Evolutionary conservation across 2,329 filamentous ascomycete genomes (phyloP).

Genomic region (Colletotrichum salicis): DNA sequence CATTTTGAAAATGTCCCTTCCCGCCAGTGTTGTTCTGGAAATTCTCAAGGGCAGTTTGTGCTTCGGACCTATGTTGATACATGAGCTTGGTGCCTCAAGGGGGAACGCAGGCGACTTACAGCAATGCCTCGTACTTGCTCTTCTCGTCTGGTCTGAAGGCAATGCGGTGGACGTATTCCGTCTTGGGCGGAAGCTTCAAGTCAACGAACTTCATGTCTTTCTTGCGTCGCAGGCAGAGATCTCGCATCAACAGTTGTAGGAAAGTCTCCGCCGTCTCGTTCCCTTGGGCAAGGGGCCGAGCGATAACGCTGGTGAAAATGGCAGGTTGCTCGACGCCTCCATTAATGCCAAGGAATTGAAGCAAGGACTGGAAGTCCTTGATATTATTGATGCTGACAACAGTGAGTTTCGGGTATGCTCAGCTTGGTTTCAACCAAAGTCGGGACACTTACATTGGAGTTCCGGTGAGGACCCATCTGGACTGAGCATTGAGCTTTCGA

Average conservation of each 20-base stretch:
- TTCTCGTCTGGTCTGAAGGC: conserved; percentile 78
- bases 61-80: conserved; percentile 66
- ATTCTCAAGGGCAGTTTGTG: conserved; percentile 74
- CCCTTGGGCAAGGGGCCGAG: conserved; percentile 71
- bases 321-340: conserved; percentile 79
- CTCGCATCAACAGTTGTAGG: conserved; percentile 81
- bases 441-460: conserved; percentile 74
- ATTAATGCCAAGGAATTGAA: conserved; percentile 80
- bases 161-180: conserved; percentile 81
- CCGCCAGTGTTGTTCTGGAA: conserved; percentile 61
- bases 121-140: conserved; percentile 79
- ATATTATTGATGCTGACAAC: conserved; percentile 74
- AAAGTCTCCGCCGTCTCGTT: conserved; percentile 69
- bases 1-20: conserved; percentile 72
- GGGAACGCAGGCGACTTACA: conserved; percentile 56
- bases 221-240: conserved; percentile 81
- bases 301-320: conserved; percentile 79
- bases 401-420: conserved; percentile 34
- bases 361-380: conserved; percentile 81
- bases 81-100: conserved; percentile 38
- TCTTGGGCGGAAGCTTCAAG: conserved; percentile 79
- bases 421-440: conserved; percentile 37
- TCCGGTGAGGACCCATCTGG: conserved; percentile 82
- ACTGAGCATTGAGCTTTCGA: conserved; percentile 72
- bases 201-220: conserved; percentile 93